Conservation (phyloP, 2,329 filamentous ascomycete genomes). For the Emydomyces testavorans region DNA sequence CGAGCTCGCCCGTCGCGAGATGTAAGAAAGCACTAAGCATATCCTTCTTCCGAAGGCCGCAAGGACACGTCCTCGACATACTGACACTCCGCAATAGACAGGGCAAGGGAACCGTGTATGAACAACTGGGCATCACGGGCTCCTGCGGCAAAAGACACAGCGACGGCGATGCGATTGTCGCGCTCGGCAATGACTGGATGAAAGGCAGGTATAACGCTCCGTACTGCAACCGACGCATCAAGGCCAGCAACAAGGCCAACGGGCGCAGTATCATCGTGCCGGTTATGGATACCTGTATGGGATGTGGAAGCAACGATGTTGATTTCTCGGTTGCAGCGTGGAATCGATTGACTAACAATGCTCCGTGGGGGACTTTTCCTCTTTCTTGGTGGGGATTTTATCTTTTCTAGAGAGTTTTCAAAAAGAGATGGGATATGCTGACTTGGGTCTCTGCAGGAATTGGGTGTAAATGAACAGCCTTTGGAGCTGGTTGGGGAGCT, state of each 20-base stretch:
- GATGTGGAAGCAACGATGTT: slow-evolving; percentile 14
- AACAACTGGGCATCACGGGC: slow-evolving; percentile 8
- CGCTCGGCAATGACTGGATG: slow-evolving; percentile 11
- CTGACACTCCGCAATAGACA: not conserved
- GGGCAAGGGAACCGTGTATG: slow-evolving; percentile 13
- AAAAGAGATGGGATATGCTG: too few species aligned
- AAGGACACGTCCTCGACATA: not conserved
- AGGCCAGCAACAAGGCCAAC: slow-evolving; percentile 13
- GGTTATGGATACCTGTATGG: slow-evolving; percentile 14
- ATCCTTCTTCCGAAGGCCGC: not conserved
- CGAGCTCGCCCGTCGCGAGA: not conserved
- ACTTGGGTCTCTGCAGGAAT: slow-evolving; percentile 5
- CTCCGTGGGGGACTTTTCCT: slow-evolving; percentile 11
- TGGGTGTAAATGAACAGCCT: not conserved
- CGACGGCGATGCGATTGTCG: slow-evolving; percentile 13
- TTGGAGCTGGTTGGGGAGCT: not conserved
- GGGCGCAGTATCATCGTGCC: slow-evolving; percentile 8
- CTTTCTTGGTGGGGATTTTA: slow-evolving; percentile 14
- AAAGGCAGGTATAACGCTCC: slow-evolving; percentile 3
- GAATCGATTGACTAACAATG: slow-evolving; percentile 13
- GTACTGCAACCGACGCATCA: slow-evolving; percentile 11
- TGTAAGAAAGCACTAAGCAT: too few species aligned
- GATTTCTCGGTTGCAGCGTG: slow-evolving; percentile 16
- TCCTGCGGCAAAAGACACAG: slow-evolving; percentile 12
- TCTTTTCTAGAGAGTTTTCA: too few species aligned